Evolutionary conservation across 2,329 filamentous ascomycete genomes (phyloP), one percentile per base, ranked within the genome.

Genomic region (Septoria petroselini): DNA sequence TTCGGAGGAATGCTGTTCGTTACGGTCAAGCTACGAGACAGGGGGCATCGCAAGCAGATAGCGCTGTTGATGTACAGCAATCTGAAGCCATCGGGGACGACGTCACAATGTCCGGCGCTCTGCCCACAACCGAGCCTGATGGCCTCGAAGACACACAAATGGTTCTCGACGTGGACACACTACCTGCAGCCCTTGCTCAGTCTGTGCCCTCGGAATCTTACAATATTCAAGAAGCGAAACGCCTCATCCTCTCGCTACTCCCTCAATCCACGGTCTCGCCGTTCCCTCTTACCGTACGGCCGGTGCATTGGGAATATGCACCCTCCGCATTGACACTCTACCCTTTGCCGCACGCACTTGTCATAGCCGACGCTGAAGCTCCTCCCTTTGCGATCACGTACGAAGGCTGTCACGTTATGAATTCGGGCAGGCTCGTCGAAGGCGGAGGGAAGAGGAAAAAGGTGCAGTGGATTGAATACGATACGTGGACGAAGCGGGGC

Each of bases 321-420:
- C 77, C 81, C 25, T 75, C 85, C 2, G 74, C 86, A 2, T 70
- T 97, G 57, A 85, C 88, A 47, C 72, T 98, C 17, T 97, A 96
- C 67, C 93, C 91, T 7, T 71, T 97, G 21, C 93, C 93, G 1
- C 91, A 88, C 15, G 83, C 87, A 1, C 74, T 97, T 63, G 81
- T 94, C 12, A 71, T 98, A 3, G 84, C 89, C 1, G 93, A 98
- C 70, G 76, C 85, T 0, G 88, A 91, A 34, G 84, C 85, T 7
- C 84, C 87, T 11, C 79, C 89, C 0, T 98, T 95, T 64, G 86
- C 85, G 46, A 75, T 96, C 57, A 95, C 88, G 11, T 97, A 97
- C 65, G 91, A 95, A 69, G 91, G 91, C 0, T 97, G 93, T 65
- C 88, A 93, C 71, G 91, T 96, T 27, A 84, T 98, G 80, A 98